These are phyloP conservation scores for Hypericum androsaemum DNA, from an alignment of 345 rosid genomes.

Conservation along the genomic window DNA sequence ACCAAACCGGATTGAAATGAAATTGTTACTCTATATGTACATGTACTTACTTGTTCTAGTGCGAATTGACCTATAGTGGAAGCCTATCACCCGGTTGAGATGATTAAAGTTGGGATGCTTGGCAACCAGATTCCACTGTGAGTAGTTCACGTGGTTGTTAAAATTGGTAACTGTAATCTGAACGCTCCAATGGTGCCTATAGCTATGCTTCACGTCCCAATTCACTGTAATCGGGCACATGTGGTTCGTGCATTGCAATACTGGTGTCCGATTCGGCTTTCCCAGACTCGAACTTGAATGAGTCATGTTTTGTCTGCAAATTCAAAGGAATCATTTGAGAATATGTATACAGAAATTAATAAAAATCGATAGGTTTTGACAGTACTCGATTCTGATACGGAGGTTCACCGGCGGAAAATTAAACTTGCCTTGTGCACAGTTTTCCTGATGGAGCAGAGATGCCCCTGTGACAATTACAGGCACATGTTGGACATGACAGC, in stretches of 20 bases:
- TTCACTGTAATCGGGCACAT: constrained; percentile 92
- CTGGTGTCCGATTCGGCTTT: constrained; percentile 36
- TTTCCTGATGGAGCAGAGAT: constrained; percentile 27
- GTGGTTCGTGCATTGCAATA: constrained; percentile 64
- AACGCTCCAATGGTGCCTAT: constrained; percentile 79
- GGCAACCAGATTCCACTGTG: constrained; percentile 70
- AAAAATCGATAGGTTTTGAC: too few relatives aligned
- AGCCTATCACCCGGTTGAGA: constrained; percentile 59
- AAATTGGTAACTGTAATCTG: constrained; percentile 69
- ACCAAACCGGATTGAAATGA: not conserved
- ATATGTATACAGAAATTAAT: constrained; percentile 3
- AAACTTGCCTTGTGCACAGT: constrained; percentile 60
- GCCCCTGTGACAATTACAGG: constrained; percentile 74
- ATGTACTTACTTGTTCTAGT: constrained; percentile 44
- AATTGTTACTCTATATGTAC: not conserved
- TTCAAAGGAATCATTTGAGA: not conserved
- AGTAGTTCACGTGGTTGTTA: constrained; percentile 69
- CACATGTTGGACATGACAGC: constrained; percentile 64
- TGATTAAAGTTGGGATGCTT: constrained; percentile 85
- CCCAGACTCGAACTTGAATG: constrained; percentile 44
- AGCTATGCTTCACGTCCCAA: constrained; percentile 79
- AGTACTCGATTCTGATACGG: too few relatives aligned
- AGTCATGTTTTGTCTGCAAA: constrained; percentile 44
- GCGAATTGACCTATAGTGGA: constrained; percentile 48
- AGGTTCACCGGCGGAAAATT: not conserved